Percentiles rank a stretch among this genome's conserved stretches.
phyloP scores from a whole-genome alignment of 225 moss, liverwort and hornwort species.

The Pseudisothecium myosuroides region DNA sequence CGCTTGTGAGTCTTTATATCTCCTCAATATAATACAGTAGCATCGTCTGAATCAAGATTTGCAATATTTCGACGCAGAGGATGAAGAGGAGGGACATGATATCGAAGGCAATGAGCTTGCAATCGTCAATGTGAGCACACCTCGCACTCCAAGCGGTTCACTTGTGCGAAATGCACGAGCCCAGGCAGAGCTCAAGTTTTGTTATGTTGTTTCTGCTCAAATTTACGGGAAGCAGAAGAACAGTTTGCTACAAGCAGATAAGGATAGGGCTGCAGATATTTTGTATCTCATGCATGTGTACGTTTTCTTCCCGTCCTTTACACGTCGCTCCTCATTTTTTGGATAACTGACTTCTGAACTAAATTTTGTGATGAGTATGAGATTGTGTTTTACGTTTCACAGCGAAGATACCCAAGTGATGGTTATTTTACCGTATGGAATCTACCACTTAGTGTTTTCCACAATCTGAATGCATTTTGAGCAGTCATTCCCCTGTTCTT shows the following conservation, averaged over 20 bases:
- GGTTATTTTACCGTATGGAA: background rate
- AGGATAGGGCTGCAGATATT: conserved; percentile 50
- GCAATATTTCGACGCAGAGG: conserved; percentile 14
- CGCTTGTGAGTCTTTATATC: background rate
- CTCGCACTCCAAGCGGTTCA: conserved; percentile 31
- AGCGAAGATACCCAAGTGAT: background rate
- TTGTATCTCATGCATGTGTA: conserved; percentile 40
- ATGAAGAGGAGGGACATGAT: conserved; percentile 37
- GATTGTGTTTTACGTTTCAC: background rate
- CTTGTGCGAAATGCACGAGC: conserved; percentile 38
- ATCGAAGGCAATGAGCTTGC: conserved; percentile 31
- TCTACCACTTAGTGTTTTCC: background rate
- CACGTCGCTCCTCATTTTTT: background rate
- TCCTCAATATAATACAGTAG: background rate
- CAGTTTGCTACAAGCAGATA: conserved; percentile 20
- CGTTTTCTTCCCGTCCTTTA: background rate
- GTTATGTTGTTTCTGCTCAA: conserved; percentile 50
- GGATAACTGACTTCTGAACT: background rate
- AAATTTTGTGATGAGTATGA: background rate
- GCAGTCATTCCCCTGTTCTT: background rate
- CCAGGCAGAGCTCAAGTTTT: conserved; percentile 59
- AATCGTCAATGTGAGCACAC: conserved; percentile 22
- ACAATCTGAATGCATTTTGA: background rate
- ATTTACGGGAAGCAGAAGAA: conserved; percentile 51
- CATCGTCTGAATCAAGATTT: background rate